Evolutionary conservation across 192 early-diverging fungal genomes (phyloP), one percentile per base, ranked within the genome.

Genomic region (Glomus cerebriforme): DNA sequence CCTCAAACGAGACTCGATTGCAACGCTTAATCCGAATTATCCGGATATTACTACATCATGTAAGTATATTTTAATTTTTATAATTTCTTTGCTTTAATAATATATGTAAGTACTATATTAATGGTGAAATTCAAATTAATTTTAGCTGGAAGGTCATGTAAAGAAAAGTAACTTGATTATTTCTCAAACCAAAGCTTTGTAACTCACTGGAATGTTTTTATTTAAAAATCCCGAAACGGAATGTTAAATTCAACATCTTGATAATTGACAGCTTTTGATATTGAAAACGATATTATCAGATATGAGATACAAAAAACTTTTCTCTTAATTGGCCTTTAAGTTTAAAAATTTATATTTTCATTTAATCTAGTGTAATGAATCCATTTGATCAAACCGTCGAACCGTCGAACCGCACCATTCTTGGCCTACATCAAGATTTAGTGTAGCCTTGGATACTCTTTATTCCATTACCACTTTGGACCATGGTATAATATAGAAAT

Each of bases 281-380:
- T 99, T 37, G 97, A 99, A 49, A 98, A 98, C 79, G 97, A 0
- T 95, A 92, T 72, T 94, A 94, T 81, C 91, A 92, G 84, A 89
- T 92, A 81, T 71, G 29, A n/a, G 1, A 29, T 13, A 0, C 6
- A 32, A 45, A 47, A 67, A n/a, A n/a, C n/a, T n/a, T n/a, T 12
- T 72, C 63, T 32, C 10, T 2, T 22, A 4, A 34, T 22, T 60
- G 66, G 7, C 1, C 34, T 83, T 19, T 43, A 37, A 24, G 17
- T n/a, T 82, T 60, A 19, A 39, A 81, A n/a, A 43, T 22, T 34
- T 26, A 27, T 59, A 3, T 54, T 73, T 24, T 60, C 63, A 19
- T 75, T 73, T 34, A 31, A 8, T 35, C 7, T 78, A 92, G 81
- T 95, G 93, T 79, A 94, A n/a, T n/a, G n/a, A n/a, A 95, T 79